phyloP scores from a whole-genome alignment of 352 stramenopile genomes.

The Phytophthora fragariae region DNA sequence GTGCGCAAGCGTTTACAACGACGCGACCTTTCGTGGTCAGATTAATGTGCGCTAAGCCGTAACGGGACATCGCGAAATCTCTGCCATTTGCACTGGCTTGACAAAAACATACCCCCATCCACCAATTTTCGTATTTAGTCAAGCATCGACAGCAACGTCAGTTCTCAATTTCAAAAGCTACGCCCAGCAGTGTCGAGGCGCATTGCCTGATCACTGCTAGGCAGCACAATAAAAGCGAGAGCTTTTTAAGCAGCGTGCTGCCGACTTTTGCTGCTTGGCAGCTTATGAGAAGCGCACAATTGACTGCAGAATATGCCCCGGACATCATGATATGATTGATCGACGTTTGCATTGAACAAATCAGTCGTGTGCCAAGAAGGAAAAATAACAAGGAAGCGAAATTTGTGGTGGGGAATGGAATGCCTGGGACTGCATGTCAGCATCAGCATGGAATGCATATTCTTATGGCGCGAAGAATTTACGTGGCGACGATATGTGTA shows the following conservation, averaged over 20 bases:
- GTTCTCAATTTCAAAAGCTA: too few relatives aligned
- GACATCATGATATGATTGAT: background rate
- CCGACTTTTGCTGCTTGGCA: constrained; percentile 5
- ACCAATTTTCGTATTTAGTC: too few relatives aligned
- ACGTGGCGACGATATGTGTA: background rate
- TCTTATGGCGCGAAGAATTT: background rate
- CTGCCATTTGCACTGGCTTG: too few relatives aligned
- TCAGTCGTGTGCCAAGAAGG: background rate
- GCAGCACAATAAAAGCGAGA: too few relatives aligned
- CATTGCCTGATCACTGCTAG: too few relatives aligned
- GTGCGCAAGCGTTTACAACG: too few relatives aligned
- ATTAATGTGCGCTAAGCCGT: too few relatives aligned
- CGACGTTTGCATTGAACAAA: background rate
- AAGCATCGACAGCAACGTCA: too few relatives aligned
- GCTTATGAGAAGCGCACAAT: background rate
- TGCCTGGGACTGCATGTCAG: background rate
- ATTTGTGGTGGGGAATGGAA: background rate
- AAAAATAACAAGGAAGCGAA: background rate
- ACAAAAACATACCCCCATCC: too few relatives aligned
- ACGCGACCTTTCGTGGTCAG: background rate
- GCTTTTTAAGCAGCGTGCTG: background rate
- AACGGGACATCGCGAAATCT: too few relatives aligned
- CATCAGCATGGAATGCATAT: background rate
- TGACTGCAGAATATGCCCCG: background rate
- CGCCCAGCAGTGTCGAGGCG: too few relatives aligned